Base-by-base conservation (phyloP, 2,329 filamentous ascomycete species). In the Dothiorella sarmentorum region DNA sequence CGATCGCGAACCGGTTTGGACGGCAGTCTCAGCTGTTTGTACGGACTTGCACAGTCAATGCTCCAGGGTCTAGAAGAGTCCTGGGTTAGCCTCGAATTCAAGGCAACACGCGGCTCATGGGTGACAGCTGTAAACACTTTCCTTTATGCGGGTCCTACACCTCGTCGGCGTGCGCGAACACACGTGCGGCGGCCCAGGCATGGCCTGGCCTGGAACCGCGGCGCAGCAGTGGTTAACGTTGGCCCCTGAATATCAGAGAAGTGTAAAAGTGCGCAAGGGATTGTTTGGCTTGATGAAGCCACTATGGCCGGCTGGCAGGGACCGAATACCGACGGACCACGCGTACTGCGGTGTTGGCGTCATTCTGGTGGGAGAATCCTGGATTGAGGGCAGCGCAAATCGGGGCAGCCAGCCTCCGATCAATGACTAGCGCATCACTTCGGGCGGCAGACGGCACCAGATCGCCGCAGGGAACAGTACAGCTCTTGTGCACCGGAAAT, bases 341-440 rank as follows among this genome's bases (percentile, higher is more conserved):
- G 49, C 49, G 49, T 52, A 33, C 29, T 7, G 11, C 20, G n/a
- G 15, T 29, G 49, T 37, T 53, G 49, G 49, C 49, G 49, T 53
- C 49, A 53, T 53, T 24, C 49, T 31, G 49, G 49, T 18, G 29
- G 35, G 22, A 27, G 49, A 40, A 53, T 40, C 22, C 40, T 53
- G 49, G 49, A 53, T 53, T n/a, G 49, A 40, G 26, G 35, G 49
- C 49, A 53, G n/a, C 29, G 45, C 31, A 27, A 49, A 49, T 35
- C 47, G 38, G 33, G 33, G n/a, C 31, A 11, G 15, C 3, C 20
- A 35, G 49, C 22, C n/a, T 33, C 35, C 35, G 13, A 27, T 53
- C 22, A 11, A 40, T 29, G 35, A 53, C 35, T 40, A 40, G 49
- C 15, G 49, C 49, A 22, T 40, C 33, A 17, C 15, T 3, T 17